Percentiles rank a stretch among this genome's conserved stretches.
Evolutionary conservation across 805 yeast species (phyloP).

Genomic region (Lachancea dasiensis): DNA sequence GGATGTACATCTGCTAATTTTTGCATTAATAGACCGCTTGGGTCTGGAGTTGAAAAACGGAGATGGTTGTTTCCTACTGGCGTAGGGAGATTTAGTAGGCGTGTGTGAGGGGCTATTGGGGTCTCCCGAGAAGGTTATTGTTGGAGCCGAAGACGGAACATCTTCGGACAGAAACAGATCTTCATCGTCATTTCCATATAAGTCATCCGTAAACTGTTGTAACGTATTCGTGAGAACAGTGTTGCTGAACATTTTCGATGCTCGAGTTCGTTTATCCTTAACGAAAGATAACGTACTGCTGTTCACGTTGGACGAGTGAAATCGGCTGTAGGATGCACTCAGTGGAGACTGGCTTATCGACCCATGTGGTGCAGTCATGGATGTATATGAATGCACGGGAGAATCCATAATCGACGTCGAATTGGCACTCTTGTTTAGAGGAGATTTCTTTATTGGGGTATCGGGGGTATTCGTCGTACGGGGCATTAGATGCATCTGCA

Average conservation of each 20-base stretch:
- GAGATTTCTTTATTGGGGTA: constrained; percentile 32
- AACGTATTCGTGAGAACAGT: constrained; percentile 28
- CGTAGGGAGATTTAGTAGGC: constrained; percentile 12
- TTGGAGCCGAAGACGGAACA: constrained; percentile 9
- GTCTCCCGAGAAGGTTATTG: constrained; percentile 8
- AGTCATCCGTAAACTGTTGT: constrained; percentile 33
- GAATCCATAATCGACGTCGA: constrained; percentile 12
- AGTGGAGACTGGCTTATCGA: constrained; percentile 9
- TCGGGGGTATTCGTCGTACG: constrained; percentile 25
- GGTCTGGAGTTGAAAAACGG: constrained; percentile 17
- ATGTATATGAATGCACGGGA: constrained; percentile 10
- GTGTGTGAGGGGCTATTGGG: constrained; percentile 10
- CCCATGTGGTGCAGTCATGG: constrained; percentile 3
- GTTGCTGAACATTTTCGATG: constrained; percentile 26
- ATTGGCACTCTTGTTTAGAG: constrained; percentile 14
- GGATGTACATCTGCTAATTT: constrained; percentile 15
- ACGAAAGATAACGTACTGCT: constrained; percentile 6
- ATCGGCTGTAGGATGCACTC: constrained; percentile 5
- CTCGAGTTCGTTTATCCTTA: constrained; percentile 26
- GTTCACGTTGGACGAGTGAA: constrained; percentile 7
- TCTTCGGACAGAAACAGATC: constrained; percentile 8
- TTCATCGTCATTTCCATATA: constrained; percentile 27
- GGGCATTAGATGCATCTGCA: constrained; percentile 17
- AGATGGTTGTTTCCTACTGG: constrained; percentile 12
- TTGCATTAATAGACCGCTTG: constrained; percentile 22